Conservation (phyloP, 1,284 basidiomycete genomes). For the Veloboletus limbatus region DNA sequence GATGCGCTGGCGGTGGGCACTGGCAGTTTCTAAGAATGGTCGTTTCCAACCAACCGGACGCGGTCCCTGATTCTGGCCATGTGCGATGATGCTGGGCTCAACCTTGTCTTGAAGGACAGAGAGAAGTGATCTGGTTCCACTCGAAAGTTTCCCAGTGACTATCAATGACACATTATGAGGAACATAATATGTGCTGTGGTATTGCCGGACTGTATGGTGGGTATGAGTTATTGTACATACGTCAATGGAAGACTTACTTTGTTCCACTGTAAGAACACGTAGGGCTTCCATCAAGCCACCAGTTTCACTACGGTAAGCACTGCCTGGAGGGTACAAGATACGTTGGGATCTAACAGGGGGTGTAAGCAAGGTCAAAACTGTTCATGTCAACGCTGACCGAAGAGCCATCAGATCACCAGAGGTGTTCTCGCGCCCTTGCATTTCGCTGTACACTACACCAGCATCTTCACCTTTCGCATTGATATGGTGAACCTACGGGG, state of each 20-base stretch:
- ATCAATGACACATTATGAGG: conserved; percentile 92
- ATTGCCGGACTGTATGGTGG: conserved; percentile 69
- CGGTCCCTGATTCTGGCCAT: conserved; percentile 66
- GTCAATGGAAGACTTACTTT: conserved; percentile 58
- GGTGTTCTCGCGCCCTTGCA: conserved; percentile 97
- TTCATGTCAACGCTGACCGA: conserved; percentile 45
- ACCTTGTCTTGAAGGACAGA: conserved; percentile 78
- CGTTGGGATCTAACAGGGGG: conserved; percentile 65
- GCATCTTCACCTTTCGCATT: conserved; percentile 89
- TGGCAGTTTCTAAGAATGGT: conserved; percentile 90
- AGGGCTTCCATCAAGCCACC: conserved; percentile 95
- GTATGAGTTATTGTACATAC: conserved; percentile 9
- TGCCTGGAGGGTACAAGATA: conserved; percentile 76
- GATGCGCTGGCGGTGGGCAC: conserved; percentile 61
- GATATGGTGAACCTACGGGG: conserved; percentile 81
- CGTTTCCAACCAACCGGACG: conserved; percentile 85
- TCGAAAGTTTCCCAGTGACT: conserved; percentile 75
- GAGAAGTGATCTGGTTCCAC: conserved; percentile 67
- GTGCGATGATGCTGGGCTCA: conserved; percentile 76
- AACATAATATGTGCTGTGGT: conserved; percentile 90
- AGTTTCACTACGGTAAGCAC: conserved; percentile 94
- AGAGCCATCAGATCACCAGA: conserved; percentile 89
- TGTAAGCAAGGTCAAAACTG: conserved; percentile 6
- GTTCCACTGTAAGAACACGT: conserved; percentile 81
- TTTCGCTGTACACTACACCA: conserved; percentile 97